Conservation (phyloP, 2,329 filamentous ascomycete genomes). For the Fusarium irregulare region DNA sequence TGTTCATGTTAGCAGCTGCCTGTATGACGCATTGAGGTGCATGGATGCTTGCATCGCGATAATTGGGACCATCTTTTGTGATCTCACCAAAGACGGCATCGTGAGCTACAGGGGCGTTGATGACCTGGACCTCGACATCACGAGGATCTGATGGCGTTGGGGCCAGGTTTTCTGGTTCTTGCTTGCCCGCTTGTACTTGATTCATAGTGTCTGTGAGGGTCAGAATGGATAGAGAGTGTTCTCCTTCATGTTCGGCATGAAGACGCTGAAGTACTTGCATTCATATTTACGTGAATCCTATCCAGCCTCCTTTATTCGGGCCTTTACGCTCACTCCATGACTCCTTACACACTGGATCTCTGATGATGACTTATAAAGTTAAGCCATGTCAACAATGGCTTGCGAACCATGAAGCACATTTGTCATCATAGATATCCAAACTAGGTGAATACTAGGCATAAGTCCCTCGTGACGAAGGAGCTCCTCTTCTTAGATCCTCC, state of each 20-base stretch:
- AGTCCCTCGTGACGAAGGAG: neutral
- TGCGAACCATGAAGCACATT: neutral
- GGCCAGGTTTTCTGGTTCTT: neutral
- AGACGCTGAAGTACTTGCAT: neutral
- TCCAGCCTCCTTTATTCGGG: neutral
- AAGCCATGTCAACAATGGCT: neutral
- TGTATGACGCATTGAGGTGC: neutral
- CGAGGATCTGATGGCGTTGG: neutral
- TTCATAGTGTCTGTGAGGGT: neutral
- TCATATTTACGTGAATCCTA: neutral
- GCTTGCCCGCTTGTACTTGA: neutral
- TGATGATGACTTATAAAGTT: neutral
- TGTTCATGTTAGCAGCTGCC: constrained; percentile 29
- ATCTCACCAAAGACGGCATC: constrained; percentile 46
- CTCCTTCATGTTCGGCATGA: neutral
- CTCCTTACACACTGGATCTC: neutral
- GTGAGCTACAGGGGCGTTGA: constrained; percentile 29
- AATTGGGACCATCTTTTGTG: constrained; percentile 45
- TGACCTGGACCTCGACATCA: constrained; percentile 10
- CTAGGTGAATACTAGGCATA: neutral
- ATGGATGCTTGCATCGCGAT: constrained; percentile 40
- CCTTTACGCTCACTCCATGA: neutral
- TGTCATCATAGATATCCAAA: neutral
- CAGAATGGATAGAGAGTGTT: neutral
- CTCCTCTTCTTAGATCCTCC: neutral